Percentiles rank a stretch among this genome's conserved stretches.
Conservation (phyloP, 257 asterid species). For the Pogostemon cablin region DNA sequence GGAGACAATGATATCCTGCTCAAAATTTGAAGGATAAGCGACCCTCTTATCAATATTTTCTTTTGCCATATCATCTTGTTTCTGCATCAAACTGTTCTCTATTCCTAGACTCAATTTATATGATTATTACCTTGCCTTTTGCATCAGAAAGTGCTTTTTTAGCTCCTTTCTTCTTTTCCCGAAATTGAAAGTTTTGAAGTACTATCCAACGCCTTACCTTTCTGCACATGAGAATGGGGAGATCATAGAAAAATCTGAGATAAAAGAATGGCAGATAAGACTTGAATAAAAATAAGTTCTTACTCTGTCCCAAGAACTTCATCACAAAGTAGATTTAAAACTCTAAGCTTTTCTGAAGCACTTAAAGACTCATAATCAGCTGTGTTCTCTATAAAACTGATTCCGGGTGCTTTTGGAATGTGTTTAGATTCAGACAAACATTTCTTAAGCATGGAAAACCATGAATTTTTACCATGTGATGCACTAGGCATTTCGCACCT, state of each 20-base stretch:
- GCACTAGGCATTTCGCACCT: conserved; percentile 42
- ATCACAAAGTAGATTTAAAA: conserved; percentile 65
- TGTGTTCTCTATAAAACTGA: conserved; percentile 45
- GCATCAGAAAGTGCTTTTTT: conserved; percentile 54
- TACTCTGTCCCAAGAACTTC: conserved; percentile 74
- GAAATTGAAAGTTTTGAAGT: conserved; percentile 41
- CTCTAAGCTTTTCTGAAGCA: conserved; percentile 61
- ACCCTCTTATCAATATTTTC: conserved; percentile 45
- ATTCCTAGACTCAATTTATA: conserved; percentile 14
- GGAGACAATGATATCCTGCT: conserved; percentile 53
- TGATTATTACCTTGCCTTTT: conserved; percentile 53
- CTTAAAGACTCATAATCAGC: conserved; percentile 51
- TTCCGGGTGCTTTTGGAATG: conserved; percentile 35
- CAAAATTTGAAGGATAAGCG: conserved; percentile 49
- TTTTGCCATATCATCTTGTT: conserved; percentile 53
- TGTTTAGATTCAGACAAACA: conserved; percentile 51
- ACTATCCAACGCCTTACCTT: conserved; percentile 69
- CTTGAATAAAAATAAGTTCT: conserved; percentile 29
- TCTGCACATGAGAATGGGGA: conserved; percentile 37
- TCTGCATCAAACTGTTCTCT: conserved; percentile 70
- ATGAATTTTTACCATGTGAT: conserved; percentile 42
- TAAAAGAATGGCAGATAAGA: conserved; percentile 22
- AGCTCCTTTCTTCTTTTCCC: conserved; percentile 51
- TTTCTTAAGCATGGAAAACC: conserved; percentile 52
- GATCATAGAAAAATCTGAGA: conserved; percentile 3